phyloP scores from a whole-genome alignment of 345 rosid genomes.

The Hypericum androsaemum region DNA sequence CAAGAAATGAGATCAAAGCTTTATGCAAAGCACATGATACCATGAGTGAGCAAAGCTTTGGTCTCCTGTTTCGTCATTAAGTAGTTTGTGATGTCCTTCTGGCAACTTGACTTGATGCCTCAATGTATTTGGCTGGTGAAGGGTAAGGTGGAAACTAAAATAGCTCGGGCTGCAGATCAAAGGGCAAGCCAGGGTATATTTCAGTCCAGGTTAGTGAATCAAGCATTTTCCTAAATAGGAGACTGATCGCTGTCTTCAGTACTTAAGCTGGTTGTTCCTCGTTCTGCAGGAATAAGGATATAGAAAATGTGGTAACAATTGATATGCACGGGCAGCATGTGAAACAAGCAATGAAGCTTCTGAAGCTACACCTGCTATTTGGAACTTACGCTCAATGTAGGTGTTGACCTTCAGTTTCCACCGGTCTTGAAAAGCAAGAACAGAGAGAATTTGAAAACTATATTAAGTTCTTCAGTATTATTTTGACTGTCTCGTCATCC shows the following conservation, averaged over 20 bases:
- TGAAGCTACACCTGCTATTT: conserved; percentile 65
- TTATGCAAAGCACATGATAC: no score
- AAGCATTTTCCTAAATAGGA: background rate
- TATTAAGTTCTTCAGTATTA: background rate
- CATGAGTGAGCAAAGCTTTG: no score
- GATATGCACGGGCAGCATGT: conserved; percentile 97
- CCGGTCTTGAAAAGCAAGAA: no score
- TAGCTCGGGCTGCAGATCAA: conserved; percentile 71
- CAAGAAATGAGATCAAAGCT: no score
- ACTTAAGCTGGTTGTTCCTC: conserved; percentile 14
- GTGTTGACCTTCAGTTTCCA: conserved; percentile 12
- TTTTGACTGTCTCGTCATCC: background rate
- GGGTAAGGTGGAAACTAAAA: conserved; percentile 47
- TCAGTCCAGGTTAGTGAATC: conserved; percentile 59
- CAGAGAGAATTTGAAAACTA: background rate
- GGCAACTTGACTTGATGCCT: no score
- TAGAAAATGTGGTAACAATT: conserved; percentile 74
- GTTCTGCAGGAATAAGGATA: conserved; percentile 60
- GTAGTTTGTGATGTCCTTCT: no score
- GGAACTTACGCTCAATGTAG: conserved; percentile 66
- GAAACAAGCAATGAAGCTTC: conserved; percentile 67
- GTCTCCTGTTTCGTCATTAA: no score
- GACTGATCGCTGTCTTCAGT: background rate
- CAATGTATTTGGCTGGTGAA: conserved; percentile 12
- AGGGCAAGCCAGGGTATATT: conserved; percentile 83